Evolutionary conservation across 257 asterid species (phyloP), one percentile per base, ranked within the genome.

Genomic region (Fraxinus anomala): DNA sequence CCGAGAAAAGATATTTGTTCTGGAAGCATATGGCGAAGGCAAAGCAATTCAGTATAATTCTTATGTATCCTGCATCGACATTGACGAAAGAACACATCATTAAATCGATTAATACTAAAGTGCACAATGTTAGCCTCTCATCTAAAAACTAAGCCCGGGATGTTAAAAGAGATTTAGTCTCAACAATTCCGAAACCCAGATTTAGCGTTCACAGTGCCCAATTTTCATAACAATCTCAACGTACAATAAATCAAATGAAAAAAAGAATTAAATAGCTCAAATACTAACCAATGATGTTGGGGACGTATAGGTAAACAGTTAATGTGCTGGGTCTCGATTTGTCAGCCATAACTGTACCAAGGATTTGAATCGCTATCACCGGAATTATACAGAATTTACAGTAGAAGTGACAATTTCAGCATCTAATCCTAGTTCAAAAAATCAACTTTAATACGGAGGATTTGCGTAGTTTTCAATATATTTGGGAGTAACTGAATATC

Each of bases 21-120:
- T 82, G 74, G 73, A 93, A 96, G 91, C 99, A 96, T 76, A 96
- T 87, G 66, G 97, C 97, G 75, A 96, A 96, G n/a, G 94, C 99
- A 76, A 83, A 84, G 80, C 92, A 87, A 88, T 95, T 95, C 97
- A 95, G 79, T 75, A 95, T 79, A 83, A 96, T 87, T 77, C 99
- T 86, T 69, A 87, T 70, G 85, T 96, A 92, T 24, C 98, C 97
- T 92, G 89, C 72, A 67, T 71, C 42, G 24, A 59, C 54, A 76
- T 17, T 51, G 66, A 76, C 40, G 4, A 51, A 10, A 12, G 56
- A 73, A 40, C 47, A 10, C 47, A 40, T 40, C 47, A 10, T 40
- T 40, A 74, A 37, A 0, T 44, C 44, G 33, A 70, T 14, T 2
- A 80, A 68, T 54, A 83, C 42, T 68, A 9, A 19, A 42, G 36